Evolutionary conservation across 2,329 filamentous ascomycete species (phyloP), one percentile per base, ranked within the genome.

Genomic region (Ophiostoma sp.): DNA sequence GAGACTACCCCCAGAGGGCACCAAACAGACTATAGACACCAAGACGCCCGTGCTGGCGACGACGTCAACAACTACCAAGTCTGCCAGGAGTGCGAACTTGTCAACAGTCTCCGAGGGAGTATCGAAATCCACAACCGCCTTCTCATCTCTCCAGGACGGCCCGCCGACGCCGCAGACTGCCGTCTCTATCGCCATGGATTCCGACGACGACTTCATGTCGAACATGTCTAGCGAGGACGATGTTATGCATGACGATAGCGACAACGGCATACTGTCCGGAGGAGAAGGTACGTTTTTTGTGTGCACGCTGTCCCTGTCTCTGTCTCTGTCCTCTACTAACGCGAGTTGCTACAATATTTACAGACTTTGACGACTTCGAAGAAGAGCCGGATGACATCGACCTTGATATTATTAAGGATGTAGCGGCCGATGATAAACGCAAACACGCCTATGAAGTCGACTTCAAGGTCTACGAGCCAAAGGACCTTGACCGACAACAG

Each of bases 151-250:
- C 0, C 74, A 72, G 25, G 73, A 73, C 50, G 76, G 74, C 17
- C 76, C 76, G 0, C 75, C 74, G 0, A 75, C 75, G 9, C 76
- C 76, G 3, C 75, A 77, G 74, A 90, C 88, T 68, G 84, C 81
- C n/a, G 80, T 80, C 28, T 86, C 83, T 70, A 84, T 85, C 81
- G 88, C 85, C 76, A 98, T 98, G 95, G 94, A 97, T 84, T 98
- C 95, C 9, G 95, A 98, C 78, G 94, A 98, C 79, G 95, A 98
- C 75, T 95, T 95, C 82, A 92, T 96, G 88, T 97, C 93, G 78
- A 90, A 91, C 80, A 87, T 91, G 78, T 95, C 93, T 57, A 97
- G 92, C 80, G 91, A 91, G 57, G 90, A 91, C 72, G 91, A 93
- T 76, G 88, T 93, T 74, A 87, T 92, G 81, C 88, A 92, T 76